Conservation (phyloP, 1,284 basidiomycete species). For the Fomitiporia mediterranea region DNA sequence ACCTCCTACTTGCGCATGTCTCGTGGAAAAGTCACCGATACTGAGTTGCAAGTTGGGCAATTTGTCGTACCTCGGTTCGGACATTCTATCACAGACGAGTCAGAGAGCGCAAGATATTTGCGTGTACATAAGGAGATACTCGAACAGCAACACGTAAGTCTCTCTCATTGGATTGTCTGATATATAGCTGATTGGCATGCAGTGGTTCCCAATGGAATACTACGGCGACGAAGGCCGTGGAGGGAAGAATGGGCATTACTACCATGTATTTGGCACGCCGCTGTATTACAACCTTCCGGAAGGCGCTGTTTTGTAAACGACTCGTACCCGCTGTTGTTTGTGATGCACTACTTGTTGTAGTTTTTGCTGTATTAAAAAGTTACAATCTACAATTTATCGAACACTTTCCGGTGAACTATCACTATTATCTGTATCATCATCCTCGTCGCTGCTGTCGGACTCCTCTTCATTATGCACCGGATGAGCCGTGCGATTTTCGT, state of each 20-base stretch:
- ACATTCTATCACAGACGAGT: constrained; percentile 50
- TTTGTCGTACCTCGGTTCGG: constrained; percentile 69
- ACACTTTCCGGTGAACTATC: constrained; percentile 21
- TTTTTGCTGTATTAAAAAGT: not conserved
- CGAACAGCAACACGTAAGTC: constrained; percentile 54
- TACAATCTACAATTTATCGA: not conserved
- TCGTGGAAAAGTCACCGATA: constrained; percentile 69
- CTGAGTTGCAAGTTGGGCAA: constrained; percentile 76
- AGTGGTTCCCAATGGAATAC: constrained; percentile 78
- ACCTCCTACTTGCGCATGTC: constrained; percentile 73
- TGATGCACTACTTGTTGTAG: not conserved
- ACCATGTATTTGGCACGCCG: constrained; percentile 72
- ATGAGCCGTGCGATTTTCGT: not conserved
- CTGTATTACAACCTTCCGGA: constrained; percentile 63
- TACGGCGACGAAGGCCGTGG: constrained; percentile 48
- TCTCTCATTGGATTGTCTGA: not conserved
- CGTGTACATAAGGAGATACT: constrained; percentile 64
- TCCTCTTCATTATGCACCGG: not conserved
- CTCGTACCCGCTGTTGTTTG: not conserved
- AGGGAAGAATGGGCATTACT: constrained; percentile 65
- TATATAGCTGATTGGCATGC: constrained; percentile 7
- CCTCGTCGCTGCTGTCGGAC: constrained; percentile 26
- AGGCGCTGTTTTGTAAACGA: constrained; percentile 39
- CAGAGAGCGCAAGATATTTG: constrained; percentile 57
- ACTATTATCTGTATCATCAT: constrained; percentile 32